Evolutionary conservation across 768 basidiomycete genomes (phyloP).

Genomic region (Mycena leptocephala): DNA sequence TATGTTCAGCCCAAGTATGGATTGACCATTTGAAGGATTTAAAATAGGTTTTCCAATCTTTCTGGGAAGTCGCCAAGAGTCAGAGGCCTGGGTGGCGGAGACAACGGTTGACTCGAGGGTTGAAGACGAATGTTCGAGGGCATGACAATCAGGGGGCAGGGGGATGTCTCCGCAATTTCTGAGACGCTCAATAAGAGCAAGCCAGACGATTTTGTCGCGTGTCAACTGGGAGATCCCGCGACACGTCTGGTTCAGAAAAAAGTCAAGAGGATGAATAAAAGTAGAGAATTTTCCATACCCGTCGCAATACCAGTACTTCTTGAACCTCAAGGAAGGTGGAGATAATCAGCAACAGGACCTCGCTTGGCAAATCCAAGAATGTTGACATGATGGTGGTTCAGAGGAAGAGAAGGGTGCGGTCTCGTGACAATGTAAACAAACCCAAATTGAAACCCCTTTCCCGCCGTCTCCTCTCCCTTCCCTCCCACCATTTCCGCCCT

Average conservation of each 20-base stretch:
- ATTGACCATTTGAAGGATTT: background rate
- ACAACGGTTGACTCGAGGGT: slow-evolving; percentile 28
- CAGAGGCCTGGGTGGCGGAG: slow-evolving; percentile 11
- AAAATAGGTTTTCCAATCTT: background rate
- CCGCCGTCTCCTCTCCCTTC: background rate
- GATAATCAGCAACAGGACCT: slow-evolving; percentile 13
- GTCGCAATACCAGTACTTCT: background rate
- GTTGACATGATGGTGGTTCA: slow-evolving; percentile 2
- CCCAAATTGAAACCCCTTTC: too few species aligned
- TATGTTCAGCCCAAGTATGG: slow-evolving; percentile 50
- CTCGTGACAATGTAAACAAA: background rate
- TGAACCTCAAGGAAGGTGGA: slow-evolving; percentile 1
- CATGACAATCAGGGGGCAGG: slow-evolving; percentile 4
- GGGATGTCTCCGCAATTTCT: slow-evolving; percentile 19
- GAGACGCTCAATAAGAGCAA: slow-evolving; percentile 11
- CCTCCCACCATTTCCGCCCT: background rate
- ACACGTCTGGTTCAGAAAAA: slow-evolving; percentile 1
- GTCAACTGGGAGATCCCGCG: slow-evolving; percentile 15
- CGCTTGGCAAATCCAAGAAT: slow-evolving; percentile 17
- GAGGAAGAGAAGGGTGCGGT: background rate
- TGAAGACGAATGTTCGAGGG: background rate
- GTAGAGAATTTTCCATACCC: background rate
- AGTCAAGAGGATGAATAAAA: background rate
- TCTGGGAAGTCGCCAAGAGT: slow-evolving; percentile 22
- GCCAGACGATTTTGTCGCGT: slow-evolving; percentile 26